Conservation (phyloP, 495 filamentous ascomycete species). For the Trypethelium eluteriae region DNA sequence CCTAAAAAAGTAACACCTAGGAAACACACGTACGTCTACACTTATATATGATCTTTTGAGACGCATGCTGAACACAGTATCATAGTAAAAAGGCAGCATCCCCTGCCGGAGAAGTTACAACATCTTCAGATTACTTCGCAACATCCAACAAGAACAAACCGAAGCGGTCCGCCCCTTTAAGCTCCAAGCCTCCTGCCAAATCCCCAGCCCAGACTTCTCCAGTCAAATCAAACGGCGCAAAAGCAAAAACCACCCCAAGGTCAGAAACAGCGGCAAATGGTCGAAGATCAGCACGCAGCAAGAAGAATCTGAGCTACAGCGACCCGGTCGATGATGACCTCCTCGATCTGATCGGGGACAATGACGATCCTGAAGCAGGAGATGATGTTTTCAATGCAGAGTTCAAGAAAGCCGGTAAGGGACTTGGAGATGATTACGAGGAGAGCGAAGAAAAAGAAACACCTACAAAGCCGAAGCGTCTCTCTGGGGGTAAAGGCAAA, state of each 20-base stretch:
- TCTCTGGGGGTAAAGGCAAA: slow-evolving; percentile 21
- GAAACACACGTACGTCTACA: slow-evolving; percentile 24
- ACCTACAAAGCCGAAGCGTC: slow-evolving; percentile 23
- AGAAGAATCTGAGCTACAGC: slow-evolving; percentile 22
- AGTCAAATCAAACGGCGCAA: slow-evolving; percentile 29
- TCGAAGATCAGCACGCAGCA: slow-evolving; percentile 19
- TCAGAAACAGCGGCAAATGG: slow-evolving; percentile 14
- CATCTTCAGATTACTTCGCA: slow-evolving; percentile 35
- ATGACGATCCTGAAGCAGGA: slow-evolving; percentile 24
- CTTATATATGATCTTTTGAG: not conserved
- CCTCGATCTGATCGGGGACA: not conserved
- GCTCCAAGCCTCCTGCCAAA: slow-evolving; percentile 20
- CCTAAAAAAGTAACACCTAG: slow-evolving; percentile 30
- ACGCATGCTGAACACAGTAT: not conserved
- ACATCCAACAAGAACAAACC: slow-evolving; percentile 34
- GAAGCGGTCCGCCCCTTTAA: slow-evolving; percentile 33
- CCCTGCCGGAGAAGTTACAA: slow-evolving; percentile 29
- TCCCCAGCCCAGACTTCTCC: slow-evolving; percentile 25
- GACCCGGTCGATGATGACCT: slow-evolving; percentile 36
- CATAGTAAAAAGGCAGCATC: slow-evolving; percentile 26
- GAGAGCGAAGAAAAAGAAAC: slow-evolving; percentile 29
- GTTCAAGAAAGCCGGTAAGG: slow-evolving; percentile 30
- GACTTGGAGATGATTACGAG: slow-evolving; percentile 31
- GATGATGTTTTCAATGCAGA: slow-evolving; percentile 30
- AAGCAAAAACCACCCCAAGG: slow-evolving; percentile 12